phyloP scores from a whole-genome alignment of 2,329 filamentous ascomycete species.

The Xylariales sp. region DNA sequence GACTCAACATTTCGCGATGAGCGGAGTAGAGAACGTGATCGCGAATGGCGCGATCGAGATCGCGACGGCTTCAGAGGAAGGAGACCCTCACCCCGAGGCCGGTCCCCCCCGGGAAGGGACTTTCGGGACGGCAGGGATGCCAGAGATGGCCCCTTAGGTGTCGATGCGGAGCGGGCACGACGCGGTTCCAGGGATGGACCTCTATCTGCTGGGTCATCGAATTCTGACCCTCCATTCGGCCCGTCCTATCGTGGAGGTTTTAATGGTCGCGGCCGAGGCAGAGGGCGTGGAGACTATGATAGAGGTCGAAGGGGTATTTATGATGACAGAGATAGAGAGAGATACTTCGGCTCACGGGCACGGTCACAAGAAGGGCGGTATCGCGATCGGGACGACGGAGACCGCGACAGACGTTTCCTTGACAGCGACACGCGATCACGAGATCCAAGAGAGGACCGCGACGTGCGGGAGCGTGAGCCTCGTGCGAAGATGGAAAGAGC shows the following conservation, averaged over 20 bases:
- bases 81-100: slow-evolving; percentile 54
- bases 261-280: slow-evolving; percentile 49
- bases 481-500: slow-evolving; percentile 48
- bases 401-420: slow-evolving; percentile 29
- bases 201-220: slow-evolving; percentile 65
- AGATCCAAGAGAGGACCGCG: slow-evolving; percentile 49
- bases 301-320: slow-evolving; percentile 47
- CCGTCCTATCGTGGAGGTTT: slow-evolving; percentile 51
- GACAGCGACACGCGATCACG: slow-evolving; percentile 32
- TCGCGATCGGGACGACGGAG: slow-evolving; percentile 42
- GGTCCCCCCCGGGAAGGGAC: slow-evolving; percentile 63
- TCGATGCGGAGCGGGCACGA: slow-evolving; percentile 64
- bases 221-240: slow-evolving; percentile 62
- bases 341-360: slow-evolving; percentile 46
- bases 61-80: slow-evolving; percentile 52
- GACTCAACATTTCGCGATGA: slow-evolving; percentile 53
- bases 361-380: slow-evolving; percentile 62
- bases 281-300: slow-evolving; percentile 49
- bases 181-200: slow-evolving; percentile 70
- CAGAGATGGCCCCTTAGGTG: slow-evolving; percentile 51
- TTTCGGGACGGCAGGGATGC: slow-evolving; percentile 53
- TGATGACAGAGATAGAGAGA: slow-evolving; percentile 62
- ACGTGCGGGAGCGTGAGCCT: slow-evolving; percentile 28
- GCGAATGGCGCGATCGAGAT: slow-evolving; percentile 46
- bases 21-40: slow-evolving; percentile 53